These are phyloP conservation scores for Micromonas commoda DNA, from an alignment of 139 green algal species.

Conservation along the genomic window DNA sequence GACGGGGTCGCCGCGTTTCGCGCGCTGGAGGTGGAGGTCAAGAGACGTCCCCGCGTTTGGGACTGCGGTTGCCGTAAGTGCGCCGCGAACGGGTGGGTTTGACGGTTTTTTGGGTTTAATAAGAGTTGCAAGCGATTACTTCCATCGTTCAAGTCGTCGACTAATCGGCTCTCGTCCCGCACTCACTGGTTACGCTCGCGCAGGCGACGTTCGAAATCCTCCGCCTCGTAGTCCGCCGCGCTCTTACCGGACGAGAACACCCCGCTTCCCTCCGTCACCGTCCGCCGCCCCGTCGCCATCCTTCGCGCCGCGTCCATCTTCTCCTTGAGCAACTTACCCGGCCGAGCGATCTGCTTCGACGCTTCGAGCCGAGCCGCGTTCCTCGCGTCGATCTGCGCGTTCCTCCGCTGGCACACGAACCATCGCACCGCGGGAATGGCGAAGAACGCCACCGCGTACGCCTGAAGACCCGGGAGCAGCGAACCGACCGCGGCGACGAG, in stretches of 20 bases:
- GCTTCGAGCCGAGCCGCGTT: conserved; percentile 57
- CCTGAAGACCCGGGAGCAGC: conserved; percentile 40
- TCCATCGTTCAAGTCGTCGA: no score
- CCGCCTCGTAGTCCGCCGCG: conserved; percentile 8
- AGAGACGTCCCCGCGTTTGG: no score
- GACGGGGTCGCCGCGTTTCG: no score
- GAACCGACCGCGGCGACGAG: neutral
- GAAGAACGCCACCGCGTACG: conserved; percentile 85
- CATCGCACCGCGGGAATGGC: conserved; percentile 64
- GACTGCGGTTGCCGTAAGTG: no score
- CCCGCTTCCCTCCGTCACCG: neutral
- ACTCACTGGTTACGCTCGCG: no score
- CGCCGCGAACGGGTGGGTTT: no score
- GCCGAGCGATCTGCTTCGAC: neutral
- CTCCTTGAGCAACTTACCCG: neutral
- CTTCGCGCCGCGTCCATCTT: conserved; percentile 14
- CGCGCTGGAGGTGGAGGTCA: no score
- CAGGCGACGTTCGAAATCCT: conserved; percentile 23
- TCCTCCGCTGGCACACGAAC: conserved; percentile 45
- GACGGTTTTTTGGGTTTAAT: no score
- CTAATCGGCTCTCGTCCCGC: no score
- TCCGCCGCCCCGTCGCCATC: neutral
- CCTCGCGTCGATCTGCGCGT: conserved; percentile 60
- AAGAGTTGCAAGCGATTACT: no score
- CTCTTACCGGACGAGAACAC: conserved; percentile 6